A percentile compares a stretch with the other conserved stretches of the same genome.
Evolutionary conservation across 495 filamentous ascomycete species (phyloP).

Genomic region (Penicillium cosmopolitanum): DNA sequence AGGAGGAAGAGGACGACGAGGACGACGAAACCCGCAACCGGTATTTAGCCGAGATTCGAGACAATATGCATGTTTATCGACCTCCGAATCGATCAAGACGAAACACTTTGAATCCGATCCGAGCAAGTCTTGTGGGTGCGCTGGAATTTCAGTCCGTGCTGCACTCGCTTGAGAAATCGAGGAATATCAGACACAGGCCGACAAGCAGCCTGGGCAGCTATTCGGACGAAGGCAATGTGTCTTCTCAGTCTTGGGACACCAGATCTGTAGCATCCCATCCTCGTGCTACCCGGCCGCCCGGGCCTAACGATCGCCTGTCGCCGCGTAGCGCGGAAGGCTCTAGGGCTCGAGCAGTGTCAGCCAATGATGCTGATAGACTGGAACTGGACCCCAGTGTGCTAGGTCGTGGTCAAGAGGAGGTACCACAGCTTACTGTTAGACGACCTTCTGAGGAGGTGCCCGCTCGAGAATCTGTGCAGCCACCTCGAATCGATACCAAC

Average conservation of each 20-base stretch:
- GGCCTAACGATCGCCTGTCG: constrained; percentile 34
- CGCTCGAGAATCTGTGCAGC: constrained; percentile 11
- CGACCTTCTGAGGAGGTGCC: constrained; percentile 35
- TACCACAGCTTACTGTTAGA: constrained; percentile 35
- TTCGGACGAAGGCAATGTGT: constrained; percentile 64
- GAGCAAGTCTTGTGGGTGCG: constrained; percentile 90
- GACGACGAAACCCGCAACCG: constrained; percentile 73
- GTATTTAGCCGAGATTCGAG: constrained; percentile 81
- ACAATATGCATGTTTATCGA: constrained; percentile 87
- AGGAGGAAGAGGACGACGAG: constrained; percentile 52
- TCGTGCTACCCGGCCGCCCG: constrained; percentile 29
- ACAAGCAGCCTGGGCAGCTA: constrained; percentile 72
- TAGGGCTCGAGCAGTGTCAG: constrained; percentile 65
- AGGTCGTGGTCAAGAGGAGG: constrained; percentile 22
- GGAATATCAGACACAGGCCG: constrained; percentile 65
- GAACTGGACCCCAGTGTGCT: constrained; percentile 43
- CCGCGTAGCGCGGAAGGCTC: constrained; percentile 34
- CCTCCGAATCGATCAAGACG: constrained; percentile 64
- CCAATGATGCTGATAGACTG: constrained; percentile 60
- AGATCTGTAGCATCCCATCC: constrained; percentile 53
- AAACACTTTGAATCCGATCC: constrained; percentile 79
- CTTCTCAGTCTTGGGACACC: constrained; percentile 51
- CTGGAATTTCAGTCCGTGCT: constrained; percentile 93
- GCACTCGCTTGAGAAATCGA: constrained; percentile 75
- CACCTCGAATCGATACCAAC: constrained; percentile 27